Conservation (phyloP, 139 green algal genomes). For the Spirogloea muscicola region DNA sequence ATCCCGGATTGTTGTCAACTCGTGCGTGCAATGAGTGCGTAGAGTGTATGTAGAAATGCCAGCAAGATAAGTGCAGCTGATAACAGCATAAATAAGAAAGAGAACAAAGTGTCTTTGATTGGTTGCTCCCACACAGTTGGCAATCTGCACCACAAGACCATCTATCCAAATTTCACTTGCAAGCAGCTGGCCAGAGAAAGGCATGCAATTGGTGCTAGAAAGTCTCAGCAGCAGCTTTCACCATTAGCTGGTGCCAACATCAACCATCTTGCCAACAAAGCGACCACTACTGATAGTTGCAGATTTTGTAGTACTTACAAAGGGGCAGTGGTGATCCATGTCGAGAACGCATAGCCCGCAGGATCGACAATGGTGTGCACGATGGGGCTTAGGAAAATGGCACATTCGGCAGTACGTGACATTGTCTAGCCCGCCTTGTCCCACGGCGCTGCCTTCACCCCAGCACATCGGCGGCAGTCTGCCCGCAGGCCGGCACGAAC, state of each 20-base stretch:
- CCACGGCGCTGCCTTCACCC: too few relatives aligned
- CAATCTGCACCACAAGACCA: constrained; percentile 27
- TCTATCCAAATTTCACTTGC: neutral
- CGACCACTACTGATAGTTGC: neutral
- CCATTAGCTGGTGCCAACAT: neutral
- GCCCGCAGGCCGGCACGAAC: neutral
- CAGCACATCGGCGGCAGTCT: constrained; percentile 8
- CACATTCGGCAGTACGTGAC: too few relatives aligned
- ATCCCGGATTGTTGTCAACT: neutral
- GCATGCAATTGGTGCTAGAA: constrained; percentile 3
- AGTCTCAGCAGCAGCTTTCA: constrained; percentile 4
- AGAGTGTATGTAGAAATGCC: neutral
- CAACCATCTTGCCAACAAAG: neutral
- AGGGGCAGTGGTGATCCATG: constrained; percentile 56
- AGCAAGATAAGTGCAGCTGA: constrained; percentile 28
- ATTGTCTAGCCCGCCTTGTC: too few relatives aligned
- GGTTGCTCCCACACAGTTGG: constrained; percentile 43
- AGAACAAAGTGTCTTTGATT: constrained; percentile 49
- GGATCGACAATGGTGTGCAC: constrained; percentile 43
- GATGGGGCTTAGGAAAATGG: constrained; percentile 45
- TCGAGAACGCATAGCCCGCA: constrained; percentile 43
- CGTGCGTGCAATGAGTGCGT: too few relatives aligned
- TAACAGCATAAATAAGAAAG: constrained; percentile 38
- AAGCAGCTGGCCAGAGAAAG: neutral
- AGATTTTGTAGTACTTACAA: constrained; percentile 22